Base-by-base conservation (phyloP, 225 moss, liverwort and hornwort species). In the Polytrichum formosum region DNA sequence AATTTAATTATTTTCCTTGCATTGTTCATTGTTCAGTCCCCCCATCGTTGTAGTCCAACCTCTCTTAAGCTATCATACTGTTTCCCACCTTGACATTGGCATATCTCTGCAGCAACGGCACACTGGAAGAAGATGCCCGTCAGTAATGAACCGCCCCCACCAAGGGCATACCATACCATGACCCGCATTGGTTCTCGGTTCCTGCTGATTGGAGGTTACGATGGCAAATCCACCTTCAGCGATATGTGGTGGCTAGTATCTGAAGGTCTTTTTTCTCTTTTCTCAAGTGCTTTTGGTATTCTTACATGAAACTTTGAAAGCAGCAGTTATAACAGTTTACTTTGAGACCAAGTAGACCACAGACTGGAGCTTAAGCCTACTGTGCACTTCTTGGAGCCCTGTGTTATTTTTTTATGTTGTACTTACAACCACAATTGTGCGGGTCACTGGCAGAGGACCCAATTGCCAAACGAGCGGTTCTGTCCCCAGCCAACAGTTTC, bases 241-340 rank as follows among this genome's bases (percentile, higher is more conserved):
- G 98, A 98, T 60, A 89, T 94, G 64, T 94, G 94, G 98, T 98
- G 98, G 98, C 87, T 98, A 81, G 98, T 98, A 63, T 67, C 80
- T 59, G 92, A 94, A 80, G 98, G 98, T 98, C 70, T 33, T 64
- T 71, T n/a, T 54, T 53, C 23, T 9, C 55, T 37, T 30, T 25
- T 64, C 28, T 26, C 18, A 65, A 53, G 61, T n/a, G 68, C 23
- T 16, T 54, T 64, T 13, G 46, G 4, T 46, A 16, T 46, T 46
- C 46, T 46, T 16, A 59, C 20, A 20, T 20, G 59, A 22, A 59
- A 59, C n/a, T 59, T 59, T 20, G 21, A 59, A 59, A 59, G 20
- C 59, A 59, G 59, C n/a, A 59, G 23, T 59, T 59, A 22, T 22
- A 23, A n/a, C 59, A 59, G 59, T 59, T 46, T 46, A 46, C 46